Evolutionary conservation across 2,329 filamentous ascomycete species (phyloP), one percentile per base, ranked within the genome.

Genomic region (Nemania abortiva): DNA sequence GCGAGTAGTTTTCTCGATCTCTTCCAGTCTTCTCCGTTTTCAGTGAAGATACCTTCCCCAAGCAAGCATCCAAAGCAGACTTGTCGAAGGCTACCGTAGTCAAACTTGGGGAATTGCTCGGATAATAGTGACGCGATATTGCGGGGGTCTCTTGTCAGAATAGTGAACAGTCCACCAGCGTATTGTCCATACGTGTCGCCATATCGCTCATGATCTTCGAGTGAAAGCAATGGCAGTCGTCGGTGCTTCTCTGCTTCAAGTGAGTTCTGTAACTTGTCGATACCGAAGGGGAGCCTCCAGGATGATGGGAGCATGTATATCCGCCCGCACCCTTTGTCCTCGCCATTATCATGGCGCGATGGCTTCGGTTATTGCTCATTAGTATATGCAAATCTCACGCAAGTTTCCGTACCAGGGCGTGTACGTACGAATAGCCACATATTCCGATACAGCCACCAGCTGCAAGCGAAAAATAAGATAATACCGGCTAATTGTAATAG

Each of bases 181-280:
- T 58, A 65, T 50, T 65, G 62, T 45, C 34, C 53, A 24, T 65
- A 65, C 6, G 62, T 65, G 34, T 65, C 62, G 13, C 53, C 62
- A 54, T 65, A 37, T 15, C 39, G 22, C 37, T 58, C 34, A 54
- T 65, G 62, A 9, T 65, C 62, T 50, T 65, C 62, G 10, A 57
- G 62, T 27, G 42, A 56, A 20, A 65, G 53, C 11, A 65, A 27
- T 15, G 62, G 62, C 7, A 56, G 45, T 47, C 52, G 6, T 49
- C 62, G 34, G 1, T 58, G 27, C 37, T 53, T 65, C 27, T 65
- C 62, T 2, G 62, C 62, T 6, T 57, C 34, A 1, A 65, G 24
- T 31, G 54, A 42, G 24, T 47, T 65, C 7, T n/a, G 22, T 37
- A 65, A 29, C 31, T 65, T 65, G 13, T 65, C 62, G 13, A 65